Evolutionary conservation across 2,329 filamentous ascomycete genomes (phyloP).

Genomic region (Xylaria digitata): DNA sequence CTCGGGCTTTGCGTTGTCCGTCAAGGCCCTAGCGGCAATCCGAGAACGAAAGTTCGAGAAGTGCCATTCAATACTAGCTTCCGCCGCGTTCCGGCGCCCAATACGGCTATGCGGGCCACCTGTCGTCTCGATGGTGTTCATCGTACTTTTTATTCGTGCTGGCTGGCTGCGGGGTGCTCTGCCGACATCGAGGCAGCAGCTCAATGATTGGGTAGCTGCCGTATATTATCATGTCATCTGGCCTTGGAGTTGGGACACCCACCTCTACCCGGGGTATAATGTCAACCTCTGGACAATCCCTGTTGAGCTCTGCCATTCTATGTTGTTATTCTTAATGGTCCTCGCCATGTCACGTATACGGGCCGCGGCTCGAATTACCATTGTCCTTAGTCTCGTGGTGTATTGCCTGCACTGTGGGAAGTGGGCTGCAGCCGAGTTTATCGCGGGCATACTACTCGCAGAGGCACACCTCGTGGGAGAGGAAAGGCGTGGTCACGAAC

Average conservation of each 20-base stretch:
- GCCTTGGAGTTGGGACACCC: constrained; percentile 48
- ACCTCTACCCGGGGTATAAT: constrained; percentile 52
- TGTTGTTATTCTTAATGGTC: constrained; percentile 58
- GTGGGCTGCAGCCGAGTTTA: constrained; percentile 60
- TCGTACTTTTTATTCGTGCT: too few species aligned
- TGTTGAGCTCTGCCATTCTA: constrained; percentile 59
- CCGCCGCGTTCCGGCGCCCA: too few species aligned
- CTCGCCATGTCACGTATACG: constrained; percentile 51
- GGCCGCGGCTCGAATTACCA: constrained; percentile 48
- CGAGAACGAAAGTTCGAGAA: too few species aligned
- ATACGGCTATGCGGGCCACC: too few species aligned
- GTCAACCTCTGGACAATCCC: constrained; percentile 62
- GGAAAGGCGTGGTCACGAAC: constrained; percentile 6
- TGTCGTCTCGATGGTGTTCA: too few species aligned
- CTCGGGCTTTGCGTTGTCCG: constrained; percentile 50
- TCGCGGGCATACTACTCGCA: constrained; percentile 59
- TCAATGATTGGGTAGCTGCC: constrained; percentile 45
- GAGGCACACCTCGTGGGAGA: constrained; percentile 56
- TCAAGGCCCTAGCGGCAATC: too few species aligned
- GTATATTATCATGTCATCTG: constrained; percentile 40
- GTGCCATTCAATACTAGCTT: too few species aligned
- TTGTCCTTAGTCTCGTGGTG: constrained; percentile 50
- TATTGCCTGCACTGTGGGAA: constrained; percentile 55
- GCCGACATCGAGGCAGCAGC: constrained; percentile 42
- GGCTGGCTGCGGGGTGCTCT: constrained; percentile 8